Percentiles rank a stretch among this genome's conserved stretches.
Evolutionary conservation across 2,329 filamentous ascomycete genomes (phyloP).

Genomic region (Laburnicola sp.): DNA sequence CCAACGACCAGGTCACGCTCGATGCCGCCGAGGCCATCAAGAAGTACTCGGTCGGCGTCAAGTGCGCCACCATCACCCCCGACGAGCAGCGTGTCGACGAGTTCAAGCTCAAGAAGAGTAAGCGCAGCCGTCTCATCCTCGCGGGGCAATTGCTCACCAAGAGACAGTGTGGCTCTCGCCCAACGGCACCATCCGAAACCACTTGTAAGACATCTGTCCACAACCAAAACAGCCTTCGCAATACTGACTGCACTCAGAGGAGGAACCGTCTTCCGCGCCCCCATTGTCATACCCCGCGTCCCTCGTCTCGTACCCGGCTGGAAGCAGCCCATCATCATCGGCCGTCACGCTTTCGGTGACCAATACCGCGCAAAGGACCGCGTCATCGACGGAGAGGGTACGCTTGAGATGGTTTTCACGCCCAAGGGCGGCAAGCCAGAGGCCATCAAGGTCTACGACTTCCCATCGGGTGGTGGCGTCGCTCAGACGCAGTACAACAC

Average conservation of each 20-base stretch:
- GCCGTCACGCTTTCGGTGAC: conserved; percentile 96
- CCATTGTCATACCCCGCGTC: conserved; percentile 92
- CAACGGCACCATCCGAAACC: conserved; percentile 81
- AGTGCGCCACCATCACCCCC: conserved; percentile 98
- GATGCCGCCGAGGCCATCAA: conserved; percentile 97
- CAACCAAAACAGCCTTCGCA: neutral
- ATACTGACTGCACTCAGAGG: conserved; percentile 54
- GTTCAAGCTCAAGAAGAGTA: conserved; percentile 98
- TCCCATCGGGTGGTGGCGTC: conserved; percentile 82
- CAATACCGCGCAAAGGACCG: conserved; percentile 97
- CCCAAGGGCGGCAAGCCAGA: conserved; percentile 78
- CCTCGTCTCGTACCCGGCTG: conserved; percentile 93
- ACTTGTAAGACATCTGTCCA: conserved; percentile 51
- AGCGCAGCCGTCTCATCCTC: conserved; percentile 35
- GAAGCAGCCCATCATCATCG: conserved; percentile 99
- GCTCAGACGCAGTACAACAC: conserved; percentile 99
- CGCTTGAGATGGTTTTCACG: conserved; percentile 92
- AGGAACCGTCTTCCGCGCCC: conserved; percentile 98
- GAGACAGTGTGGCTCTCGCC: conserved; percentile 90
- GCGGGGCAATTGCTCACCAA: conserved; percentile 4
- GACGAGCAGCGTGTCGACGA: conserved; percentile 96
- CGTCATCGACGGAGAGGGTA: conserved; percentile 80
- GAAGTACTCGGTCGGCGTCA: conserved; percentile 98
- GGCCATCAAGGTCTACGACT: conserved; percentile 87
- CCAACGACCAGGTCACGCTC: conserved; percentile 91